Percentiles rank a stretch among this genome's conserved stretches.
These are phyloP conservation scores for Pichia sorboxylosa DNA, from an alignment of 1,139 yeast species.

Conservation along the genomic window DNA sequence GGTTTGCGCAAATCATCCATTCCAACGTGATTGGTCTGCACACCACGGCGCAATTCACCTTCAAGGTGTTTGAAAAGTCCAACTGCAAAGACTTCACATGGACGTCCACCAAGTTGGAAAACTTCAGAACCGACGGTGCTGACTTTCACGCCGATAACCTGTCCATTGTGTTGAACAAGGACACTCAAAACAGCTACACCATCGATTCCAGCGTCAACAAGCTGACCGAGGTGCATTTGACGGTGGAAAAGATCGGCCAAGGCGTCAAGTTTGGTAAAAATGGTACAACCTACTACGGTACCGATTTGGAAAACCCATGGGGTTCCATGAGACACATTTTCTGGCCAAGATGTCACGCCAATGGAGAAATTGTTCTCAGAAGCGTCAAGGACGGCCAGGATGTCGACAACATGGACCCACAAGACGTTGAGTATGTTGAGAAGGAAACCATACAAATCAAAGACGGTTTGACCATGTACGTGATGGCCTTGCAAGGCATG, in stretches of 20 bases:
- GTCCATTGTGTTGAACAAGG: constrained; percentile 50
- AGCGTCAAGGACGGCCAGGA: constrained; percentile 9
- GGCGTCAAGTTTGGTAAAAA: constrained; percentile 87
- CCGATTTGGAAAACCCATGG: constrained; percentile 78
- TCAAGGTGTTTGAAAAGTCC: constrained; percentile 52
- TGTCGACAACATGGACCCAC: constrained; percentile 11
- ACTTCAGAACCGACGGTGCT: constrained; percentile 60
- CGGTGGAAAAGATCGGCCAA: constrained; percentile 49
- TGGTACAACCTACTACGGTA: constrained; percentile 79
- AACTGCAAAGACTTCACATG: constrained; percentile 49
- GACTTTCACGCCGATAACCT: constrained; percentile 69
- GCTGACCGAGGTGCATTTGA: constrained; percentile 64
- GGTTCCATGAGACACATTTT: constrained; percentile 92
- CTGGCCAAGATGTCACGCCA: constrained; percentile 80
- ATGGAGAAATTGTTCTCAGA: constrained; percentile 41
- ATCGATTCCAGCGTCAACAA: constrained; percentile 57
- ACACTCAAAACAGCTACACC: constrained; percentile 33
- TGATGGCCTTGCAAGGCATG: constrained; percentile 98
- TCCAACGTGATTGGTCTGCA: constrained; percentile 83
- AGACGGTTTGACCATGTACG: constrained; percentile 46
- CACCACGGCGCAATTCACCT: constrained; percentile 91
- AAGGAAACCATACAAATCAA: constrained; percentile 14
- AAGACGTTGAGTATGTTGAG: constrained; percentile 7
- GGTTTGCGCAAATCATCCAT: constrained; percentile 90
- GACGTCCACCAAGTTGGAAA: constrained; percentile 85